phyloP scores from a whole-genome alignment of 352 stramenopile genomes.

The Pythium plurisporium region DNA sequence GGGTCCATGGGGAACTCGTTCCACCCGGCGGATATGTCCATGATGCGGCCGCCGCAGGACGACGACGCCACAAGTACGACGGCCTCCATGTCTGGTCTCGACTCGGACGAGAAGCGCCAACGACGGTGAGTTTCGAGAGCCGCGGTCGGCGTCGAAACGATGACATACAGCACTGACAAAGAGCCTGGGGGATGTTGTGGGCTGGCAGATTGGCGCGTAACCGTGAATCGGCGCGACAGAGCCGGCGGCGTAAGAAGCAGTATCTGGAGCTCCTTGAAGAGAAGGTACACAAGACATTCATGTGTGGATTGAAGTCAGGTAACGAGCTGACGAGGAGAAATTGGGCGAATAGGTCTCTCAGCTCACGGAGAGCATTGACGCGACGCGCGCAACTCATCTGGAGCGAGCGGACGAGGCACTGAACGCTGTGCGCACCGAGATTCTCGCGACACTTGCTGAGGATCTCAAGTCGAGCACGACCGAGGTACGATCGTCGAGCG shows the following conservation, averaged over 20 bases:
- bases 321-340: not conserved
- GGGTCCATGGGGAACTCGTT: constrained; percentile 47
- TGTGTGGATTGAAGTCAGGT: not conserved
- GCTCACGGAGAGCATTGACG: constrained; percentile 83
- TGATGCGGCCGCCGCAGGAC: constrained; percentile 43
- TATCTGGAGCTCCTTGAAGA: constrained; percentile 86
- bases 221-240: constrained; percentile 85
- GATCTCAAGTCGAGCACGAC: constrained; percentile 64
- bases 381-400: constrained; percentile 69
- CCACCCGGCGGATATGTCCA: constrained; percentile 44
- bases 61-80: constrained; percentile 44
- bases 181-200: not conserved
- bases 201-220: constrained; percentile 58
- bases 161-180: not conserved
- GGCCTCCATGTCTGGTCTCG: constrained; percentile 31
- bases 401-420: constrained; percentile 73
- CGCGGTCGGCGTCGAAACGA: not conserved
- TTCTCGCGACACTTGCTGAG: constrained; percentile 59
- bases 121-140: constrained; percentile 28
- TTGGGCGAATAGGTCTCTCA: constrained; percentile 58
- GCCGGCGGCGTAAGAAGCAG: constrained; percentile 86
- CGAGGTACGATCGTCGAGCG: constrained; percentile 27
- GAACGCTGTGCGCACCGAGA: constrained; percentile 69
- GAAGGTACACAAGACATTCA: constrained; percentile 38
- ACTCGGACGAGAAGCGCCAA: constrained; percentile 78